Evolutionary conservation across 257 asterid species (phyloP), one percentile per base, ranked within the genome.

Genomic region (Lycium barbarum): DNA sequence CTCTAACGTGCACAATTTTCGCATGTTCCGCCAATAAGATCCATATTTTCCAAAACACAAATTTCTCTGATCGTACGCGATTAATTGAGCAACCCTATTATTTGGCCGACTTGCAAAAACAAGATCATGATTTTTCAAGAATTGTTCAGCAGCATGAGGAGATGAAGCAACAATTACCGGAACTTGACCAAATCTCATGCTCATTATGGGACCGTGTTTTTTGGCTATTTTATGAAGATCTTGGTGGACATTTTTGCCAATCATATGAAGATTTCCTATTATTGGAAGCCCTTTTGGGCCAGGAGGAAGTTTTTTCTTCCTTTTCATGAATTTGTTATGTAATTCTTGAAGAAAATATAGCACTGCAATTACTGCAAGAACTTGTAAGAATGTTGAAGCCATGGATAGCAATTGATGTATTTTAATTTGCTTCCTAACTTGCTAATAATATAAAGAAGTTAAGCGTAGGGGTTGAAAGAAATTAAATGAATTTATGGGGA

Each of bases 161-260:
- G 86, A 84, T 47, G 86, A 84, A 51, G 79, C 79, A 26, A 26
- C 33, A 26, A 26, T 26, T 26, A 26, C 33, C 33, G 33, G 33
- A 26, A 26, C 33, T 26, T 14, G 74, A 8, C 87, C 84, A 7
- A 80, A 59, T 1, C 22, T 79, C 45, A 85, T 67, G 13, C 72
- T 33, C 84, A 85, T 85, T 6, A 85, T 67, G 0, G 87, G 85
- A 11, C 87, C 87, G 15, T 85, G 84, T 70, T 80, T 80, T 22
- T 22, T 22, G 7, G 82, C 81, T 47, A 85, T 68, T 15, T 40
- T 45, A 17, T 33, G 26, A 61, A 85, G 20, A 85, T 85, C 82
- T 45, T 80, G 82, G 58, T 80, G 87, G 7, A 81, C 86, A 15
- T 82, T 86, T 68, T 86, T 86, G n/a, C 86, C 86, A 26, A 86